Conservation (phyloP, 768 basidiomycete genomes). For the Udeniomyces megalosporus region DNA sequence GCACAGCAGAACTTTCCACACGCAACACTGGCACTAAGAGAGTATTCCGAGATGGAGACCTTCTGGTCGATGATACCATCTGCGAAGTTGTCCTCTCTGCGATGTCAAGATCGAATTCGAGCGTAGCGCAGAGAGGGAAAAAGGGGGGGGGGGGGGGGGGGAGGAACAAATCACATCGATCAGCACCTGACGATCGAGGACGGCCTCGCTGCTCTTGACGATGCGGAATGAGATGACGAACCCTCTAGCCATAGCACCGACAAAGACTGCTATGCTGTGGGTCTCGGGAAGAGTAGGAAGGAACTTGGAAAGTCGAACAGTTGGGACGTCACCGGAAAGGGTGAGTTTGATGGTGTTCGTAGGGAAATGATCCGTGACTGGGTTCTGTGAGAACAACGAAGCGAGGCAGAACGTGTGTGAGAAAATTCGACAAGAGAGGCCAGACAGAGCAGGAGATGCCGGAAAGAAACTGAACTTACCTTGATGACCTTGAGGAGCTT, state of each 20-base stretch:
- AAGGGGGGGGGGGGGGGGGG: not conserved
- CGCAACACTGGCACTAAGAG: slow-evolving; percentile 49
- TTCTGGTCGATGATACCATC: slow-evolving; percentile 90
- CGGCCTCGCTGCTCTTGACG: not conserved
- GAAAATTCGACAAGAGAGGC: not conserved
- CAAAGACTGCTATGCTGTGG: slow-evolving; percentile 83
- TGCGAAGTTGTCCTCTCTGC: slow-evolving; percentile 75
- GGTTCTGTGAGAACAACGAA: slow-evolving; percentile 46
- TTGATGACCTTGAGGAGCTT: slow-evolving; percentile 95
- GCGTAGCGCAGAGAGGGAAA: not conserved
- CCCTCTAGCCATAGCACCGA: slow-evolving; percentile 96
- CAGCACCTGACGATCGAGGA: no score
- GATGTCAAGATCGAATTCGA: no score
- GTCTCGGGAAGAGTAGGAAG: slow-evolving; percentile 70
- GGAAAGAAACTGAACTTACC: slow-evolving; percentile 34
- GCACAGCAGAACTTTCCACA: slow-evolving; percentile 18
- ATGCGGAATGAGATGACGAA: slow-evolving; percentile 16
- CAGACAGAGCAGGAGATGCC: not conserved
- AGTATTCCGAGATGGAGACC: slow-evolving; percentile 87
- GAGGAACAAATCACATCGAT: not conserved
- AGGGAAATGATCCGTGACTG: slow-evolving; percentile 83
- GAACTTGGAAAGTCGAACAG: slow-evolving; percentile 62
- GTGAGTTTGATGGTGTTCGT: slow-evolving; percentile 91
- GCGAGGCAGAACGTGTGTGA: not conserved
- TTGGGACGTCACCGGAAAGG: slow-evolving; percentile 77